Evolutionary conservation across 2,329 filamentous ascomycete species (phyloP).

Genomic region (Cryphonectria carpinicola): DNA sequence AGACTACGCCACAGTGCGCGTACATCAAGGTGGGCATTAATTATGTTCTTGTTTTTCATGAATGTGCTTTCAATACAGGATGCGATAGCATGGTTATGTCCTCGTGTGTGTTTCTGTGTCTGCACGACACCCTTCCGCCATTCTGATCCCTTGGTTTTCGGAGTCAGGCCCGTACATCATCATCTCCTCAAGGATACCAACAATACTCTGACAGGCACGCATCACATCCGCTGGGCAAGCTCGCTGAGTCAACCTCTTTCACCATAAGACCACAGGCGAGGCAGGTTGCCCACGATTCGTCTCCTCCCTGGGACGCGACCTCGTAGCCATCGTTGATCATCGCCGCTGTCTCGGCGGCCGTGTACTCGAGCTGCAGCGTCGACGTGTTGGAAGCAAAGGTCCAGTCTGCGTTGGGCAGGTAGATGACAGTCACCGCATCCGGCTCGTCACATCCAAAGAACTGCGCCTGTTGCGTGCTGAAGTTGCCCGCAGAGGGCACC

Average conservation of each 20-base stretch:
- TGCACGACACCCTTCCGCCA: neutral
- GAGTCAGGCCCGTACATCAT: neutral
- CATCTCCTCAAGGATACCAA: slow-evolving; percentile 27
- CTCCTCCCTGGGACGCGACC: slow-evolving; percentile 43
- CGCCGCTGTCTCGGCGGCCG: slow-evolving; percentile 36
- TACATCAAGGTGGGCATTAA: neutral
- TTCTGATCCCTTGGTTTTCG: neutral
- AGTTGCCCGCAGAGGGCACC: slow-evolving; percentile 42
- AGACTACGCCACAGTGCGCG: neutral
- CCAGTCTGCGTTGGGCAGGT: slow-evolving; percentile 48
- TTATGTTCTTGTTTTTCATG: neutral
- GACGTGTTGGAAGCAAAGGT: slow-evolving; percentile 39
- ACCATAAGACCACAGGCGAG: slow-evolving; percentile 46
- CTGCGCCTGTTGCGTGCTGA: slow-evolving; percentile 41
- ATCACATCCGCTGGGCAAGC: slow-evolving; percentile 36
- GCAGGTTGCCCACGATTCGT: slow-evolving; percentile 42
- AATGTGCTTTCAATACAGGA: neutral
- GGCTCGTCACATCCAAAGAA: slow-evolving; percentile 50
- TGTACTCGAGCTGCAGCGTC: slow-evolving; percentile 41
- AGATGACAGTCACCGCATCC: slow-evolving; percentile 39
- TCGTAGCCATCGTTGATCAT: slow-evolving; percentile 46
- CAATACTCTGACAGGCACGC: slow-evolving; percentile 45
- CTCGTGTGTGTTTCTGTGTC: neutral
- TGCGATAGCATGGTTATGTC: neutral
- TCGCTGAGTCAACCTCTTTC: slow-evolving; percentile 34